These are phyloP conservation scores for Candida nemodendra DNA, from an alignment of 805 yeast genomes.

Conservation along the genomic window DNA sequence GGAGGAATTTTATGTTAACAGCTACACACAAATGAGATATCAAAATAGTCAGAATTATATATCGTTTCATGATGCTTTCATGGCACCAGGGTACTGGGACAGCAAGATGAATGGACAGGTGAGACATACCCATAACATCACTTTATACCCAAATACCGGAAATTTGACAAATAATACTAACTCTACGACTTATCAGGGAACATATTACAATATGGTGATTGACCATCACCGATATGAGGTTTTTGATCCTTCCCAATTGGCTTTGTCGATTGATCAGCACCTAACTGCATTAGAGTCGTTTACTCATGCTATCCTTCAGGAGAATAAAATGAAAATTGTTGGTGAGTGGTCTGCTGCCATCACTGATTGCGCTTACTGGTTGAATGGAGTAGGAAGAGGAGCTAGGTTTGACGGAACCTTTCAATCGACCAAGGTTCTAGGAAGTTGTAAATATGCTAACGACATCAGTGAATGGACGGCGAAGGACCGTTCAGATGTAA, in stretches of 20 bases:
- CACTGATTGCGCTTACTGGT: slow-evolving; percentile 69
- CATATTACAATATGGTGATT: slow-evolving; percentile 64
- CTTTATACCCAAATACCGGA: slow-evolving; percentile 10
- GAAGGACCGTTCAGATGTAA: slow-evolving; percentile 41
- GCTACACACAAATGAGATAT: slow-evolving; percentile 44
- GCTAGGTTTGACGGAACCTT: slow-evolving; percentile 57
- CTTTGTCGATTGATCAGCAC: slow-evolving; percentile 58
- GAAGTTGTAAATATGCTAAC: slow-evolving; percentile 43
- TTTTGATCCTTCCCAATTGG: slow-evolving; percentile 63
- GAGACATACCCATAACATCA: slow-evolving; percentile 11
- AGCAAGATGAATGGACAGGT: slow-evolving; percentile 32
- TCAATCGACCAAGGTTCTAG: slow-evolving; percentile 38
- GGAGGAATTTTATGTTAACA: slow-evolving; percentile 38
- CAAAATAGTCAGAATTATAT: slow-evolving; percentile 40
- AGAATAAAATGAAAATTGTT: slow-evolving; percentile 50
- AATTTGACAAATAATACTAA: slow-evolving; percentile 6
- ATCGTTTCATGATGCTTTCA: slow-evolving; percentile 67
- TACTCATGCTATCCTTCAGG: slow-evolving; percentile 41
- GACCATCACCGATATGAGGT: slow-evolving; percentile 94
- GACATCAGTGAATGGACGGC: slow-evolving; percentile 42
- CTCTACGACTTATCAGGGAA: slow-evolving; percentile 16
- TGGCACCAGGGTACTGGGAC: slow-evolving; percentile 55
- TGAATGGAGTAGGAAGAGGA: slow-evolving; percentile 69
- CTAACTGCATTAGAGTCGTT: slow-evolving; percentile 50
- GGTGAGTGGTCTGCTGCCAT: slow-evolving; percentile 75